Evolutionary conservation across 495 filamentous ascomycete genomes (phyloP), one percentile per base, ranked within the genome.

Genomic region (Penicillium samsonianum): DNA sequence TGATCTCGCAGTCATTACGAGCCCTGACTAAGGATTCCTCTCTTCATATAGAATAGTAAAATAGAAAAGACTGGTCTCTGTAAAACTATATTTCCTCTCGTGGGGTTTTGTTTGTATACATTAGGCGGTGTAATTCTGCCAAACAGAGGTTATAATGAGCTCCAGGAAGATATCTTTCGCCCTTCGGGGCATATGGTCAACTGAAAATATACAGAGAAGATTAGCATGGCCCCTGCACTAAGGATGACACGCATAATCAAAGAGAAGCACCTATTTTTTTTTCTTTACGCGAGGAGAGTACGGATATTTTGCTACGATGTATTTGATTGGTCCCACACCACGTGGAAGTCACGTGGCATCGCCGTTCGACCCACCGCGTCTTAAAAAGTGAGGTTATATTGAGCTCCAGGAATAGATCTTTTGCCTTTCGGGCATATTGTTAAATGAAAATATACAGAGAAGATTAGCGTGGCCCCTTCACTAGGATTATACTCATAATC

Each of bases 211-310:
- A 86, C 83, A 90, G 86, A 92, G 88, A 92, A 91, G 87, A 92
- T 92, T 96, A 96, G 91, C 92, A 96, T 96, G 90, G 92, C 92
- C 92, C 92, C 92, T 97, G 92, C 90, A 96, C 91, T 95, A 96
- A 96, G 91, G 91, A 95, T 94, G 91, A 96, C 90, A 94, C 90
- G 89, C 90, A 90, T 82, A 89, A 91, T 90, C 88, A 92, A 91
- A 92, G 90, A 92, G 89, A 91, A 87, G 87, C 88, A 88, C 81
- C 72, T 82, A 78, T 87, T 85, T n/a, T 87, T 88, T 87, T 87
- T 84, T 71, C n/a, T n/a, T n/a, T n/a, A n/a, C n/a, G n/a, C n/a
- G n/a, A n/a, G n/a, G n/a, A n/a, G n/a, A n/a, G n/a, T n/a, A n/a
- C n/a, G n/a, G n/a, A n/a, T n/a, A n/a, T n/a, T n/a, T n/a, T n/a